phyloP scores from a whole-genome alignment of 805 yeast species.

The Suhomyces prunicola region DNA sequence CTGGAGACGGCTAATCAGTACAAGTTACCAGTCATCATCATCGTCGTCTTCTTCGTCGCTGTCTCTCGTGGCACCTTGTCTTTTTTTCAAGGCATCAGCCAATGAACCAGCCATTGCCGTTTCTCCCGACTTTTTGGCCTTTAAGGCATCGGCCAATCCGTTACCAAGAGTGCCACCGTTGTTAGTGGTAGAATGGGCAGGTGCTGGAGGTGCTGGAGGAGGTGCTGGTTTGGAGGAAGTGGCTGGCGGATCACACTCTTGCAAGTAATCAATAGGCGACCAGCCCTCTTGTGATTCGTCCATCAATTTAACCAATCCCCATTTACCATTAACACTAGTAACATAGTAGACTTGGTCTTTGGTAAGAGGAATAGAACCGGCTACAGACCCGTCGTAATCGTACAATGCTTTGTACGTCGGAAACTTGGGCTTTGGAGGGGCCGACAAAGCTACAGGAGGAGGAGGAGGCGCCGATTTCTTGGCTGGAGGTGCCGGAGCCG shows the following conservation, averaged over 20 bases:
- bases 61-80: constrained; percentile 61
- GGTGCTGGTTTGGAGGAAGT: constrained; percentile 23
- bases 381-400: constrained; percentile 84
- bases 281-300: constrained; percentile 87
- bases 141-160: constrained; percentile 68
- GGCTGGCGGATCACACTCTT: constrained; percentile 51
- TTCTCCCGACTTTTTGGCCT: constrained; percentile 61
- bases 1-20: too few relatives aligned
- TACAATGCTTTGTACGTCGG: constrained; percentile 85
- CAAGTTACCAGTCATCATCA: constrained; percentile 51
- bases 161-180: constrained; percentile 35
- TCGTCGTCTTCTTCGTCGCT: constrained; percentile 71
- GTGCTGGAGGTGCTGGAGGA: constrained; percentile 37
- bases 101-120: constrained; percentile 72
- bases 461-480: constrained; percentile 49
- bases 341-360: constrained; percentile 77
- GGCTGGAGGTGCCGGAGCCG: constrained; percentile 64
- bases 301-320: constrained; percentile 85
- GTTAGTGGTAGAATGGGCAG: constrained; percentile 13
- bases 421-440: constrained; percentile 52
- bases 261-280: constrained; percentile 94
- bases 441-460: constrained; percentile 52
- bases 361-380: constrained; percentile 72
- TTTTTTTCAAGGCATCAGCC: constrained; percentile 81
- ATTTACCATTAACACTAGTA: constrained; percentile 75